Evolutionary conservation across 306 rosid genomes (phyloP).

Genomic region (Lathyrus tuberosus): DNA sequence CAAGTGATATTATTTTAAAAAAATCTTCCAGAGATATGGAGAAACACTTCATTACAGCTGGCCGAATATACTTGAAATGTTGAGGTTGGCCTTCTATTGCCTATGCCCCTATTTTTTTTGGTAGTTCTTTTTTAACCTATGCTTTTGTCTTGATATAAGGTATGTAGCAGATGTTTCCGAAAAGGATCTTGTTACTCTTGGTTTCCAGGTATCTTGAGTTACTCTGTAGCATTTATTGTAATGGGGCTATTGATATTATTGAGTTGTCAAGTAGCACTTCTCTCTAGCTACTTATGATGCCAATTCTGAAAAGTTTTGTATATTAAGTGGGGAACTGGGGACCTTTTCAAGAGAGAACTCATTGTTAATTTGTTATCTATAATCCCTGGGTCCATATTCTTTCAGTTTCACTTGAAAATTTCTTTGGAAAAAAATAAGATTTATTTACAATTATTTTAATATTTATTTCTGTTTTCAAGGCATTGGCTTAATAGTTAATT

Average conservation of each 20-base stretch:
- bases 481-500: constrained; percentile 1
- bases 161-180: constrained; percentile 90
- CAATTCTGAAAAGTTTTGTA: no score
- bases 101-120: constrained; percentile 15
- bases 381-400: constrained; percentile 12
- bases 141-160: constrained; percentile 54
- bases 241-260: constrained; percentile 13
- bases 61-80: constrained; percentile 88
- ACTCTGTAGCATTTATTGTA: constrained; percentile 23
- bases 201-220: constrained; percentile 75
- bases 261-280: constrained; percentile 25
- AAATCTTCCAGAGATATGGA: constrained; percentile 78
- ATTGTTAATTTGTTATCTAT: background rate
- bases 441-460: constrained; percentile 4
- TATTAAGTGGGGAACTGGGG: no score
- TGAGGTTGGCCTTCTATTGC: constrained; percentile 65
- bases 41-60: constrained; percentile 88
- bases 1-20: constrained; percentile 35
- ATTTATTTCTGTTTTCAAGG: constrained; percentile 19
- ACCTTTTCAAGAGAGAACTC: no score
- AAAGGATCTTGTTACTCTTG: constrained; percentile 91
- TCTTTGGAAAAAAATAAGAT: background rate
- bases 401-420: constrained; percentile 4
- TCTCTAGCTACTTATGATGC: no score
- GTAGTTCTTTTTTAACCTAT: constrained; percentile 40